phyloP scores from a whole-genome alignment of 768 basidiomycete species.

The Leccinum imitatum region DNA sequence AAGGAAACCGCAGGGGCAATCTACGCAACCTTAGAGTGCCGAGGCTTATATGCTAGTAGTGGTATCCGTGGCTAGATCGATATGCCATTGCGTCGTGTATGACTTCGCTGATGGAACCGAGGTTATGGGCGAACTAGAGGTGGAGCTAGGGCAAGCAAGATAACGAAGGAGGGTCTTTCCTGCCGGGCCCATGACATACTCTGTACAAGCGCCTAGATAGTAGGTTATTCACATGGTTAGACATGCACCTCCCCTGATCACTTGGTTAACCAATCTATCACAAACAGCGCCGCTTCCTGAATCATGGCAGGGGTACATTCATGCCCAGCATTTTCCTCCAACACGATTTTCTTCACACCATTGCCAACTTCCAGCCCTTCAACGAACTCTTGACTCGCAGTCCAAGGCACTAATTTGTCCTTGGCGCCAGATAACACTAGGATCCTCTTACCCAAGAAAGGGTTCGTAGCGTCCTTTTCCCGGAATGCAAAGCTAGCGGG shows the following conservation, averaged over 20 bases:
- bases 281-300: conserved; percentile 37
- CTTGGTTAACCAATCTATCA: conserved; percentile 26
- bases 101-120: conserved; percentile 35
- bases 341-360: conserved; percentile 56
- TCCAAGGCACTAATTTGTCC: conserved; percentile 69
- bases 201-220: not conserved
- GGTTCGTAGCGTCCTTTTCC: conserved; percentile 42
- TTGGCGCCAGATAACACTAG: conserved; percentile 66
- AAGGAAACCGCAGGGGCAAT: conserved; percentile 62
- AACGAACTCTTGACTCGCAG: conserved; percentile 55
- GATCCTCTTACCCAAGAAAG: conserved; percentile 71
- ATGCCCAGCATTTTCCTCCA: conserved; percentile 62
- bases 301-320: conserved; percentile 62
- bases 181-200: not conserved
- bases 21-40: conserved; percentile 69
- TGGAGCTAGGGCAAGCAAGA: conserved; percentile 37
- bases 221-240: not conserved
- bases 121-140: conserved; percentile 31
- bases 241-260: conserved; percentile 3
- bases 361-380: conserved; percentile 52
- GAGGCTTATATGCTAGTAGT: conserved; percentile 84
- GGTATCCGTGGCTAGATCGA: conserved; percentile 64
- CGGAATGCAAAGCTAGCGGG: conserved; percentile 45
- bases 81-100: conserved; percentile 88
- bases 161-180: no score